A percentile compares a stretch with the other conserved stretches of the same genome.
Evolutionary conservation across 805 yeast genomes (phyloP).

Genomic region (Jamesozyma gamospora): DNA sequence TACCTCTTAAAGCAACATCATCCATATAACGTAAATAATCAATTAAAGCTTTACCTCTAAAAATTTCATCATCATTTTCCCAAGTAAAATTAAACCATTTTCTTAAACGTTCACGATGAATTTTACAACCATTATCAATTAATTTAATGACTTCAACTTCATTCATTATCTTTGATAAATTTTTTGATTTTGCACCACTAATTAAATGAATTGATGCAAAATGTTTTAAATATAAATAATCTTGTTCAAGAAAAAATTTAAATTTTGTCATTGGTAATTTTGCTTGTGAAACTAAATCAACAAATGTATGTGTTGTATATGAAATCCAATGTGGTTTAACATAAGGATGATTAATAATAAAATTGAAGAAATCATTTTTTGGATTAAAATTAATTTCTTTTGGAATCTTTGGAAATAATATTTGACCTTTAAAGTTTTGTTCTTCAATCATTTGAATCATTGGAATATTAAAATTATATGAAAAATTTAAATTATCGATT

Average conservation of each 20-base stretch:
- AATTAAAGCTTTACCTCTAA: constrained; percentile 46
- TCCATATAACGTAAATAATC: constrained; percentile 53
- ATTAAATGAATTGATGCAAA: constrained; percentile 57
- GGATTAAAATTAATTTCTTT: background rate
- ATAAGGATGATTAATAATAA: constrained; percentile 44
- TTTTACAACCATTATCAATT: constrained; percentile 44
- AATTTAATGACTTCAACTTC: constrained; percentile 43
- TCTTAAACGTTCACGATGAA: constrained; percentile 45
- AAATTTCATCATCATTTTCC: constrained; percentile 35
- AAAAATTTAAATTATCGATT: too few relatives aligned
- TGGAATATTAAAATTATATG: constrained; percentile 30
- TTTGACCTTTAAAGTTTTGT: constrained; percentile 23
- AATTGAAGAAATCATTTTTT: constrained; percentile 34
- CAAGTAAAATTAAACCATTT: constrained; percentile 27
- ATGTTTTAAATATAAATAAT: constrained; percentile 54
- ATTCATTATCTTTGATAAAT: constrained; percentile 38
- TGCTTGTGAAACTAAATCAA: constrained; percentile 43
- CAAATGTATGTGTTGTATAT: constrained; percentile 55
- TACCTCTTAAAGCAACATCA: constrained; percentile 41
- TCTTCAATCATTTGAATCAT: constrained; percentile 26
- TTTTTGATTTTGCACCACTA: constrained; percentile 54
- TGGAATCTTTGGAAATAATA: constrained; percentile 3
- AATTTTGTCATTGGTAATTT: constrained; percentile 41
- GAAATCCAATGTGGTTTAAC: constrained; percentile 45
- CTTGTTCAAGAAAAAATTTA: constrained; percentile 44